Percentiles rank a stretch among this genome's conserved stretches.
Evolutionary conservation across 1,284 basidiomycete genomes (phyloP).

Genomic region (Cutaneotrichosporon mucoides): DNA sequence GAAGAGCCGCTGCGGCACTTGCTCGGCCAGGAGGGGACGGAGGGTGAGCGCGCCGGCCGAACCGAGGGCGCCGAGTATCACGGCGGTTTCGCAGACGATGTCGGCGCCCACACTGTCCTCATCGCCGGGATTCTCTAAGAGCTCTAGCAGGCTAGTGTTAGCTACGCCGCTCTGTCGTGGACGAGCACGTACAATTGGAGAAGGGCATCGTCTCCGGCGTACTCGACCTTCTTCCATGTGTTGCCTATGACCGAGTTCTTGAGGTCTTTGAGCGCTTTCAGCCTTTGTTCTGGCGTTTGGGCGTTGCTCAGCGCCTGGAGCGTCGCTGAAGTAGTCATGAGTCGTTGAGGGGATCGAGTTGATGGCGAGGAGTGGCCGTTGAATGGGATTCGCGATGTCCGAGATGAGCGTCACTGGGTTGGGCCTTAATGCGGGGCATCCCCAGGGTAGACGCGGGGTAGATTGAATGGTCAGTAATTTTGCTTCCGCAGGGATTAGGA

Average conservation of each 20-base stretch:
- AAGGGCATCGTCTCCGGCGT: constrained; percentile 36
- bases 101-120: constrained; percentile 16
- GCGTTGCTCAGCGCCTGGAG: constrained; percentile 13
- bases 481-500: no score
- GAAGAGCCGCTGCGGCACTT: constrained; percentile 30
- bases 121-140: constrained; percentile 14
- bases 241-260: constrained; percentile 50
- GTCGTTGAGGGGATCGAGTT: background rate
- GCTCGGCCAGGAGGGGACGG: constrained; percentile 28
- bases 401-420: no score
- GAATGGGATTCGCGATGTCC: no score
- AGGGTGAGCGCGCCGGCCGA: constrained; percentile 42
- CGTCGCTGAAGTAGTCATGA: constrained; percentile 15
- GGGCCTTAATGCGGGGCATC: no score
- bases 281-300: constrained; percentile 16
- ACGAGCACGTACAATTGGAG: constrained; percentile 28
- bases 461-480: no score
- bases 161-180: background rate
- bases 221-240: constrained; percentile 46
- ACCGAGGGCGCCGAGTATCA: constrained; percentile 46
- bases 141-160: constrained; percentile 19
- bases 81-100: constrained; percentile 41
- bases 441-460: no score
- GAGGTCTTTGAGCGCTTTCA: constrained; percentile 40
- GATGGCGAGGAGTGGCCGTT: background rate